Evolutionary conservation across 23 red algal genomes (phyloP).

Genomic region (Gracilaria domingensis): DNA sequence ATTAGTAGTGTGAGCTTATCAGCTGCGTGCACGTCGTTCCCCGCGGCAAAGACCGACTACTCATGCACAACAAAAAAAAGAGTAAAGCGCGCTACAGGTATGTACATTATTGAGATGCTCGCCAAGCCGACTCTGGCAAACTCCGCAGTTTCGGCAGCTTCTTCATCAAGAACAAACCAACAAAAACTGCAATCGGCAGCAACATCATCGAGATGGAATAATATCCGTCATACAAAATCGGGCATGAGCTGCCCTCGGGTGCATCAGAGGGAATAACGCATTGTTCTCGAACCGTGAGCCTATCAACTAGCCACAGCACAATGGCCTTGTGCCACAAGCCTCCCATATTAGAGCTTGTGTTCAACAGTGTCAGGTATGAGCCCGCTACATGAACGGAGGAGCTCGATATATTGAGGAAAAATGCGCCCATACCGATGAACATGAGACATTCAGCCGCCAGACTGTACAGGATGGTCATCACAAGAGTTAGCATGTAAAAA

Average conservation of each 20-base stretch:
- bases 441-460: conserved; percentile 88
- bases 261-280: conserved; percentile 18
- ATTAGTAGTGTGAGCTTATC: no score
- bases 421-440: conserved; percentile 93
- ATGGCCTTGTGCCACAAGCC: conserved; percentile 92
- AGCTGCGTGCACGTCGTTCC: no score
- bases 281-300: conserved; percentile 59
- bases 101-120: conserved; percentile 15
- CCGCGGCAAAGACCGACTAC: no score
- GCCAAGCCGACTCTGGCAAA: conserved; percentile 59
- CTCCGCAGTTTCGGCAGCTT: conserved; percentile 15
- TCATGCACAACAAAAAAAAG: neutral
- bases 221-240: conserved; percentile 63
- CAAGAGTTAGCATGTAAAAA: conserved; percentile 53
- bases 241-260: conserved; percentile 12
- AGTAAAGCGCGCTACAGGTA: neutral
- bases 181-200: conserved; percentile 31
- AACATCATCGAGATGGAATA: conserved; percentile 48
- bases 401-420: conserved; percentile 83
- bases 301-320: conserved; percentile 81
- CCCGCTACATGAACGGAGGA: conserved; percentile 85
- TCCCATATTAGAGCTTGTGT: conserved; percentile 93
- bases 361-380: conserved; percentile 93
- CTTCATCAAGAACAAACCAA: conserved; percentile 26
- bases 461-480: conserved; percentile 78